Percentiles rank a stretch among this genome's conserved stretches.
Conservation (phyloP, 805 yeast species). For the Crinitomyces ghanaensis region DNA sequence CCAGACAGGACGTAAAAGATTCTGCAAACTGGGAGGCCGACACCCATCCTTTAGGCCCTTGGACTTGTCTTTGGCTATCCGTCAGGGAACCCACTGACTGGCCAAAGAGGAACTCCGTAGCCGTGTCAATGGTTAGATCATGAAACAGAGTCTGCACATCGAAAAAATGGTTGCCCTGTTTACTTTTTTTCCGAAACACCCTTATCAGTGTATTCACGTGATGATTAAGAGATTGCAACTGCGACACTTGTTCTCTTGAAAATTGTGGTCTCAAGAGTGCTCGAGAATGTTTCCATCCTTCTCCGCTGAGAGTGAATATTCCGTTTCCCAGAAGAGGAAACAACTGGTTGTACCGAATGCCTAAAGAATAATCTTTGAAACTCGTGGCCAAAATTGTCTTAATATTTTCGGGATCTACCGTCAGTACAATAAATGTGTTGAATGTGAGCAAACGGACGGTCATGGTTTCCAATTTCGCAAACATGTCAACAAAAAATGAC, state of each 20-base stretch:
- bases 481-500: too few relatives aligned
- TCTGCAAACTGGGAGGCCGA: conserved; percentile 2
- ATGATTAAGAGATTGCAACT: conserved; percentile 17
- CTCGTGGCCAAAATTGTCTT: conserved; percentile 25
- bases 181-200: conserved; percentile 6
- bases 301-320: conserved; percentile 26
- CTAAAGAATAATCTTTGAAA: conserved; percentile 26
- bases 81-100: conserved; percentile 20
- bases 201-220: conserved; percentile 20
- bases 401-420: conserved; percentile 25
- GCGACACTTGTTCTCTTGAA: conserved; percentile 23
- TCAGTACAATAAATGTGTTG: too few relatives aligned
- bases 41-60: conserved; percentile 2
- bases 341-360: conserved; percentile 19
- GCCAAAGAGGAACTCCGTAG: conserved; percentile 28
- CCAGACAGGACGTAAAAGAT: conserved; percentile 16
- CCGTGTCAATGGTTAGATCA: conserved; percentile 24
- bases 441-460: too few relatives aligned
- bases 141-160: conserved; percentile 23
- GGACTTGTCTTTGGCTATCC: conserved; percentile 2
- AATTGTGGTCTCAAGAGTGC: conserved; percentile 29
- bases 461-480: too few relatives aligned
- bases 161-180: conserved; percentile 5
- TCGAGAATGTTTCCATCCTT: conserved; percentile 28
- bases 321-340: conserved; percentile 27